phyloP scores from a whole-genome alignment of 306 rosid species.

The Pueraria montana region DNA sequence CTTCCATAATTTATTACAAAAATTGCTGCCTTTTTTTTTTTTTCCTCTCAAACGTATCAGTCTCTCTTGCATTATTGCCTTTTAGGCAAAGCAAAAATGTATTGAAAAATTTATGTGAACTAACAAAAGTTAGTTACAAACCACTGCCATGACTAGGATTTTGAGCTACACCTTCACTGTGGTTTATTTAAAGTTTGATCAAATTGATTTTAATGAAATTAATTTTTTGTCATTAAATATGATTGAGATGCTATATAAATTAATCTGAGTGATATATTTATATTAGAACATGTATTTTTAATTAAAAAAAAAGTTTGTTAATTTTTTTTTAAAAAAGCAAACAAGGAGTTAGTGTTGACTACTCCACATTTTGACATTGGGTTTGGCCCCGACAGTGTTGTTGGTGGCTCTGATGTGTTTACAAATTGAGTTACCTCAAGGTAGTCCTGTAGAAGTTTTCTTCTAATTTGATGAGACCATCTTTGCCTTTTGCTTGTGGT shows the following conservation, averaged over 20 bases:
- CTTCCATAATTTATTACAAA: background rate
- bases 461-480: conserved; percentile 42
- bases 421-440: conserved; percentile 26
- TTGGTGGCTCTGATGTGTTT: background rate
- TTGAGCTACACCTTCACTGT: conserved; percentile 2
- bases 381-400: conserved; percentile 37
- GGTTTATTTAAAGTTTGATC: background rate
- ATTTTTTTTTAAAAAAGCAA: no score
- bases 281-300: background rate
- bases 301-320: no score
- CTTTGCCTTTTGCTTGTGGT: conserved; percentile 21
- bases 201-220: no score
- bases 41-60: background rate
- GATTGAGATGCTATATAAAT: background rate
- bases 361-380: conserved; percentile 1
- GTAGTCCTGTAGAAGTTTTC: conserved; percentile 39
- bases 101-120: conserved; percentile 20
- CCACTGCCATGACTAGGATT: conserved; percentile 48
- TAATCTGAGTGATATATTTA: no score
- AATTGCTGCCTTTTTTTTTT: no score
- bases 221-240: no score
- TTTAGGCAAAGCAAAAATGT: conserved; percentile 48
- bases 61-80: conserved; percentile 36
- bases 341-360: background rate
- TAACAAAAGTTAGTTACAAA: background rate